These are phyloP conservation scores for Eucalyptus virginea DNA, from an alignment of 345 rosid genomes.

Conservation along the genomic window DNA sequence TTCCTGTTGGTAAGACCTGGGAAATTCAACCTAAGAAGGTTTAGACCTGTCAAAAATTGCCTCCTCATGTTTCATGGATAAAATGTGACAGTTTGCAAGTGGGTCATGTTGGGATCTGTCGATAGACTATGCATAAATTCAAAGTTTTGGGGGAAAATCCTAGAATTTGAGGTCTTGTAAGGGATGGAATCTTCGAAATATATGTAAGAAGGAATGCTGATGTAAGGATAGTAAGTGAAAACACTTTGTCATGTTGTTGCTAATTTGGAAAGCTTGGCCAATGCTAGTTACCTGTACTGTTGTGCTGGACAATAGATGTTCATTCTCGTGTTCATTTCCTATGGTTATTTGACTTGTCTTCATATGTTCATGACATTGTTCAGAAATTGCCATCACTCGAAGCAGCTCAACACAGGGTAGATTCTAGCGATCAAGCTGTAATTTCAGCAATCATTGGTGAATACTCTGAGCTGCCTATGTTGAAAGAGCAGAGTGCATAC, in stretches of 20 bases:
- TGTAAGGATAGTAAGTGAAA: neutral
- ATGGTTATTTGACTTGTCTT: neutral
- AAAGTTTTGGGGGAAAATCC: neutral
- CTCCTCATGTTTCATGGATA: neutral
- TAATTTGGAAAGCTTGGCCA: neutral
- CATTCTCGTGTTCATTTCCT: neutral
- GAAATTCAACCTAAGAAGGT: neutral
- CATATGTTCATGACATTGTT: neutral
- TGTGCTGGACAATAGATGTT: neutral
- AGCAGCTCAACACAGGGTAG: conserved; percentile 36
- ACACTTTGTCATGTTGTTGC: neutral
- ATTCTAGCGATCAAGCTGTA: conserved; percentile 34
- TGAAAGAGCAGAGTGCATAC: conserved; percentile 52
- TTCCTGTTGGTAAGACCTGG: neutral
- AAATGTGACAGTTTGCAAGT: neutral
- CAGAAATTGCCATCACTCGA: conserved; percentile 59
- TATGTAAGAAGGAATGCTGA: neutral
- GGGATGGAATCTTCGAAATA: neutral
- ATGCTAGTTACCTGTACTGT: neutral
- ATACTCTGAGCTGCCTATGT: too few relatives aligned
- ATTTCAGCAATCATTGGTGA: conserved; percentile 44
- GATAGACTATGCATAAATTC: neutral
- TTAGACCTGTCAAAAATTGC: neutral
- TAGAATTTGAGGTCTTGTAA: neutral
- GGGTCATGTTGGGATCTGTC: neutral